Evolutionary conservation across 805 yeast species (phyloP).

Genomic region (Teunomyces barrocoloradensis): DNA sequence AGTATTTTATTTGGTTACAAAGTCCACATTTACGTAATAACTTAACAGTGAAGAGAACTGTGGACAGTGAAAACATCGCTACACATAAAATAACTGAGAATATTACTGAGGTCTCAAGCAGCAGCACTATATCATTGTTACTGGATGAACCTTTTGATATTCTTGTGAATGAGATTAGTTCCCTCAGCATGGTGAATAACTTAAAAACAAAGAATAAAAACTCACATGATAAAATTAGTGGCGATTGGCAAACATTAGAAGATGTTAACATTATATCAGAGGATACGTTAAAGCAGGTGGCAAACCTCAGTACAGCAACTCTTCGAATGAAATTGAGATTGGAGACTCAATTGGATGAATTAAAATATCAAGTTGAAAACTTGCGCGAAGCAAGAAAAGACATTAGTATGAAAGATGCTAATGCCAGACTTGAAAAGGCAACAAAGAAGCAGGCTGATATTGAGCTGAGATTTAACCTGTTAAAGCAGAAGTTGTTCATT

Average conservation of each 20-base stretch:
- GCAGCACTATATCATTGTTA: neutral
- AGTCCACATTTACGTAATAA: neutral
- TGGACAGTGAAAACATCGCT: neutral
- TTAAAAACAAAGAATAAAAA: neutral
- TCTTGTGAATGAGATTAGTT: neutral
- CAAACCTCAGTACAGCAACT: conserved; percentile 13
- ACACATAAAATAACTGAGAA: neutral
- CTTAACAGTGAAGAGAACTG: neutral
- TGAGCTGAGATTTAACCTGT: conserved; percentile 14
- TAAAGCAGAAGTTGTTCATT: conserved; percentile 22
- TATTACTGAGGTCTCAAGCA: no score
- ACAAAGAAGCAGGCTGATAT: conserved; percentile 21
- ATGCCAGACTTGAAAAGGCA: conserved; percentile 8
- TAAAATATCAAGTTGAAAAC: conserved; percentile 18
- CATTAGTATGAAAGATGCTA: neutral
- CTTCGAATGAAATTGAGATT: conserved; percentile 20
- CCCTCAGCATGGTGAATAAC: neutral
- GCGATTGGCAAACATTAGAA: conserved; percentile 5
- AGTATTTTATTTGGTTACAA: conserved; percentile 17
- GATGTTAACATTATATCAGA: conserved; percentile 20
- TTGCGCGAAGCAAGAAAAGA: neutral
- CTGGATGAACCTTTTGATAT: conserved; percentile 1
- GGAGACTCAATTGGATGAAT: conserved; percentile 20
- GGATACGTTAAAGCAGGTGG: conserved; percentile 13
- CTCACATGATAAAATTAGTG: conserved; percentile 7